phyloP scores from a whole-genome alignment of 176 grass and related monocot genomes.

The Eleusine indica region DNA sequence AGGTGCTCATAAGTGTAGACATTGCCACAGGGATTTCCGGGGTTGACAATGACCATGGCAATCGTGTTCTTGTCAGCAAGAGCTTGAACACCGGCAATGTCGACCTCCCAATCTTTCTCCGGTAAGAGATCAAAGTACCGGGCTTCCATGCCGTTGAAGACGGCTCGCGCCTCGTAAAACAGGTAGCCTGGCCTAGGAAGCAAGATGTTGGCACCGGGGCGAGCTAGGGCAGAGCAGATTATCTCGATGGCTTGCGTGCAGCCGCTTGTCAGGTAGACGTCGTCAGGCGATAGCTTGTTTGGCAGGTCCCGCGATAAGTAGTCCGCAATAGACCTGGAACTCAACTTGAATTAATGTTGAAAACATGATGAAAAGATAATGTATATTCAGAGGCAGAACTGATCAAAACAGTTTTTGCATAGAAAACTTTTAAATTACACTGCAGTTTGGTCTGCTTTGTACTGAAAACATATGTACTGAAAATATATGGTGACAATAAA shows the following conservation, averaged over 20 bases:
- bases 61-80: slow-evolving; percentile 68
- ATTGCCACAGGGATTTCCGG: slow-evolving; percentile 75
- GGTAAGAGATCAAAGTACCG: slow-evolving; percentile 73
- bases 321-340: slow-evolving; percentile 54
- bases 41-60: slow-evolving; percentile 77
- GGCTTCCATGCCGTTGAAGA: slow-evolving; percentile 54
- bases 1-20: slow-evolving; percentile 74
- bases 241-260: slow-evolving; percentile 72
- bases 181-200: slow-evolving; percentile 65
- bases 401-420: too few species aligned
- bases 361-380: neutral
- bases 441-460: too few species aligned
- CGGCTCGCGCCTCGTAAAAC: slow-evolving; percentile 58
- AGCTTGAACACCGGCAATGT: slow-evolving; percentile 47
- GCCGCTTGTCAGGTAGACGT: slow-evolving; percentile 71
- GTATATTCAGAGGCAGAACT: neutral
- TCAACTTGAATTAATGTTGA: neutral
- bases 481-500: too few species aligned
- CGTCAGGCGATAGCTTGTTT: slow-evolving; percentile 44
- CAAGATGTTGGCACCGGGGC: slow-evolving; percentile 67
- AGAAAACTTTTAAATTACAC: too few species aligned
- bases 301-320: slow-evolving; percentile 59
- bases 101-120: slow-evolving; percentile 67
- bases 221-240: slow-evolving; percentile 51
- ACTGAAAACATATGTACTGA: too few species aligned